These are phyloP conservation scores for Skeletonema marinoi DNA, from an alignment of 108 stramenopile genomes.

Conservation along the genomic window DNA sequence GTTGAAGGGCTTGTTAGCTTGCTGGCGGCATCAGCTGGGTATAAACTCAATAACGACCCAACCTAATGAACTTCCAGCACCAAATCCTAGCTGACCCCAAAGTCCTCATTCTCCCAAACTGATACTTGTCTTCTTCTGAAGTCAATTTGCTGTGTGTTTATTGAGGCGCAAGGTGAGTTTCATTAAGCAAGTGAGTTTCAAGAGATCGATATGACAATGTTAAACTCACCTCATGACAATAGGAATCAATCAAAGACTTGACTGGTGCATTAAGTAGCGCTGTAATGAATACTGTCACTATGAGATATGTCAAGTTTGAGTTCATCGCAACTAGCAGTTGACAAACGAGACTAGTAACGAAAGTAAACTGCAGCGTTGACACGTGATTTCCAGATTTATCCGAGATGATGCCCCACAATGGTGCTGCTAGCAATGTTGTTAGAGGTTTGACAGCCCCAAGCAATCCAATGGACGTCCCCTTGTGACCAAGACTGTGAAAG, in stretches of 20 bases:
- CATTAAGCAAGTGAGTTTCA: background rate
- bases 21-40: slow-evolving; percentile 8
- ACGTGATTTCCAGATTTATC: slow-evolving; percentile 81
- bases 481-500: slow-evolving; percentile 90
- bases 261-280: slow-evolving; percentile 95
- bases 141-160: slow-evolving; percentile 21
- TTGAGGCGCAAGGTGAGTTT: background rate
- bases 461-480: slow-evolving; percentile 85
- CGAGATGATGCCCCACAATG: slow-evolving; percentile 92
- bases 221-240: slow-evolving; percentile 69
- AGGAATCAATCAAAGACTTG: slow-evolving; percentile 89
- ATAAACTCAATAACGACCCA: slow-evolving; percentile 45
- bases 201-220: background rate
- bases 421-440: slow-evolving; percentile 92
- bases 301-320: slow-evolving; percentile 68
- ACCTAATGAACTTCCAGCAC: slow-evolving; percentile 81
- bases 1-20: slow-evolving; percentile 14
- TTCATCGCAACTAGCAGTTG: slow-evolving; percentile 71
- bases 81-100: slow-evolving; percentile 96
- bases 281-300: slow-evolving; percentile 79
- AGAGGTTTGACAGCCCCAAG: slow-evolving; percentile 94
- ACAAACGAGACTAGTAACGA: slow-evolving; percentile 76
- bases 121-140: slow-evolving; percentile 56
- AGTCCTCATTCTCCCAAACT: slow-evolving; percentile 93
- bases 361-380: slow-evolving; percentile 83